Conservation (phyloP, 2,329 filamentous ascomycete genomes). For the Onygena corvina region DNA sequence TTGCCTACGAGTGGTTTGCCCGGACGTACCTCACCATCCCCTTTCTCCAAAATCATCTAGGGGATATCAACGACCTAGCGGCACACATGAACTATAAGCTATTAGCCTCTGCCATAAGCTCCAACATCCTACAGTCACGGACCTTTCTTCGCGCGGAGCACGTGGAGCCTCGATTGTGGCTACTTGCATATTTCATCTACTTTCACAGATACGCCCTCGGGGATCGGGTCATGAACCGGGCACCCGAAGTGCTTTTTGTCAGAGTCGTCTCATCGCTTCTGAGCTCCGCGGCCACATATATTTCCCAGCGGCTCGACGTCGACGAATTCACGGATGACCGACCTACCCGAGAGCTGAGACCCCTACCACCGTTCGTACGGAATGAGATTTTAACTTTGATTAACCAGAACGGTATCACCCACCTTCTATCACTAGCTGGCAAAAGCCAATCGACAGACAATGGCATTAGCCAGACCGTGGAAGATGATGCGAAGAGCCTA, state of each 20-base stretch:
- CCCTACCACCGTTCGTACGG: conserved; percentile 45
- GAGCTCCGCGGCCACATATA: conserved; percentile 44
- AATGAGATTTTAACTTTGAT: conserved; percentile 59
- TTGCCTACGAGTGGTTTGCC: conserved; percentile 36
- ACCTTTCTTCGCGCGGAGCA: conserved; percentile 24
- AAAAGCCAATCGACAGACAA: conserved; percentile 19
- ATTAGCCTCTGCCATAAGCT: conserved; percentile 30
- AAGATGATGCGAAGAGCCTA: conserved; percentile 56
- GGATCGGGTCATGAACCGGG: conserved; percentile 27
- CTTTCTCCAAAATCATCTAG: conserved; percentile 28
- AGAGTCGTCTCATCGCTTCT: conserved; percentile 45
- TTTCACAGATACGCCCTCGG: conserved; percentile 41
- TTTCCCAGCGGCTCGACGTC: conserved; percentile 41
- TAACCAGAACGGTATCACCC: conserved; percentile 61
- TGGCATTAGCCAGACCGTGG: conserved; percentile 15
- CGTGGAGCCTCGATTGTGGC: conserved; percentile 39
- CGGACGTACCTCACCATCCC: conserved; percentile 37
- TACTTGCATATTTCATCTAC: conserved; percentile 49
- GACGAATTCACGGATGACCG: conserved; percentile 23
- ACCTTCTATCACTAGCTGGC: conserved; percentile 41
- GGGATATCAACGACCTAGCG: conserved; percentile 34
- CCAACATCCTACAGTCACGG: conserved; percentile 20
- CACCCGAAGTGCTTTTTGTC: conserved; percentile 44
- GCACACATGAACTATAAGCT: conserved; percentile 42
- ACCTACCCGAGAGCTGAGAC: conserved; percentile 22